Conservation (phyloP, 1,284 basidiomycete species). For the Cutaneotrichosporon curvatum region DNA sequence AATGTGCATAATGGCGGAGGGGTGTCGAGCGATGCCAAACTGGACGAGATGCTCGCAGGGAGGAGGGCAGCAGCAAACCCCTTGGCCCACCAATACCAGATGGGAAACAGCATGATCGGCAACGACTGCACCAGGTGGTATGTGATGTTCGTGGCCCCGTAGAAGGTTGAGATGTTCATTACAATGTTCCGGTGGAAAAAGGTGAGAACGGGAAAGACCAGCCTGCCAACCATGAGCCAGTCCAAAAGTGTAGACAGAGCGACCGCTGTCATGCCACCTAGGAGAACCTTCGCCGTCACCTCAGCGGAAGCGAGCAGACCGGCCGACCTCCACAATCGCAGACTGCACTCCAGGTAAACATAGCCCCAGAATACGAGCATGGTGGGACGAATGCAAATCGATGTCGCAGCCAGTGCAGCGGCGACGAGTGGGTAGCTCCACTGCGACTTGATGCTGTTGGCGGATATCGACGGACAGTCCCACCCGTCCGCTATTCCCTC, state of each 20-base stretch:
- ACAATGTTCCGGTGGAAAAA: conserved; percentile 79
- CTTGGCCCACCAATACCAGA: conserved; percentile 63
- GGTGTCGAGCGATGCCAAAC: conserved; percentile 21
- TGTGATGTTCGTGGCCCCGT: conserved; percentile 78
- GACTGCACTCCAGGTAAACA: conserved; percentile 48
- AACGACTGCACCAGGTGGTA: conserved; percentile 84
- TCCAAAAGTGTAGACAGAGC: conserved; percentile 33
- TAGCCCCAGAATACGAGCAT: conserved; percentile 78
- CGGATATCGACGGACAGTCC: no score
- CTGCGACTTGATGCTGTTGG: no score
- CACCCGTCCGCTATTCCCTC: no score
- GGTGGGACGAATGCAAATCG: conserved; percentile 77
- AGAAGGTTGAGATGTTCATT: conserved; percentile 82
- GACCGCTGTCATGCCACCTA: conserved; percentile 20
- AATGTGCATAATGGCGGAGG: conserved; percentile 46
- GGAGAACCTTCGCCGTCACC: conserved; percentile 5
- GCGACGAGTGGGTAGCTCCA: conserved; percentile 38
- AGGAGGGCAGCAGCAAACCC: conserved; percentile 45
- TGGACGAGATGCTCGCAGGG: conserved; percentile 39
- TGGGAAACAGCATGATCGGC: conserved; percentile 68
- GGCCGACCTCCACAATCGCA: background rate
- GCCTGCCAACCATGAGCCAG: conserved; percentile 34
- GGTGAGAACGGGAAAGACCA: conserved; percentile 49
- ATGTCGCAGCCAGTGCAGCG: conserved; percentile 59
- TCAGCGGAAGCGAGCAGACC: background rate